Conservation (phyloP, 164 flowering plant genomes). For the Stephania japonica region DNA sequence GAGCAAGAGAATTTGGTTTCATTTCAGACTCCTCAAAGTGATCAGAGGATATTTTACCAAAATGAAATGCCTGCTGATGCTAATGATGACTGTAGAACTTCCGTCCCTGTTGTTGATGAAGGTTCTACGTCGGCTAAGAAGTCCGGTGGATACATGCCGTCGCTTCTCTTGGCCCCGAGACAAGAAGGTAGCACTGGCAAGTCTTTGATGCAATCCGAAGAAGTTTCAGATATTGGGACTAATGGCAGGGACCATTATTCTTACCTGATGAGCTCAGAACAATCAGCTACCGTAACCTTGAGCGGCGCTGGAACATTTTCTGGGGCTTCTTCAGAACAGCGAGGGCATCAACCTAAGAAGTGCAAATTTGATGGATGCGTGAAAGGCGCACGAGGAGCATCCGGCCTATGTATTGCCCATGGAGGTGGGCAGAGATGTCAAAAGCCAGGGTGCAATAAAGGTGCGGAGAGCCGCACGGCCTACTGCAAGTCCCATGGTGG, state of each 20-base stretch:
- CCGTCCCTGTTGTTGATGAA: slow-evolving; percentile 58
- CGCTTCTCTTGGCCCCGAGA: slow-evolving; percentile 71
- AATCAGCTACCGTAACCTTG: slow-evolving; percentile 37
- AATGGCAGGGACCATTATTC: slow-evolving; percentile 16
- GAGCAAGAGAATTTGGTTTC: slow-evolving; percentile 32
- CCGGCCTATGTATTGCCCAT: slow-evolving; percentile 92
- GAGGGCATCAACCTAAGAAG: slow-evolving; percentile 40
- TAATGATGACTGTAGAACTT: slow-evolving; percentile 12
- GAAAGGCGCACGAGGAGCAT: slow-evolving; percentile 87
- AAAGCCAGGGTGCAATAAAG: slow-evolving; percentile 78
- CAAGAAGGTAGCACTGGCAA: slow-evolving; percentile 23
- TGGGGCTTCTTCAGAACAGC: slow-evolving; percentile 39
- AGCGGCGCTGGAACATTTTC: slow-evolving; percentile 36
- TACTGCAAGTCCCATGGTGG: slow-evolving; percentile 96
- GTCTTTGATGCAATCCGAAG: slow-evolving; percentile 18
- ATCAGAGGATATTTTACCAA: slow-evolving; percentile 12
- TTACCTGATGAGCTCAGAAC: slow-evolving; percentile 36
- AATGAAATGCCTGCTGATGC: slow-evolving; percentile 14
- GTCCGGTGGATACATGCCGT: slow-evolving; percentile 86
- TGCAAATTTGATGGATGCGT: slow-evolving; percentile 64
- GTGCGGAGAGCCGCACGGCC: slow-evolving; percentile 92
- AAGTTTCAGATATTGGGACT: slow-evolving; percentile 24
- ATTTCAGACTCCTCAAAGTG: slow-evolving; percentile 11
- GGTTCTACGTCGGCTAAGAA: slow-evolving; percentile 88
- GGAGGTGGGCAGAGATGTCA: slow-evolving; percentile 97